Evolutionary conservation across 2,329 filamentous ascomycete genomes (phyloP), one percentile per base, ranked within the genome.

Genomic region (Fonsecaea pedrosoi): DNA sequence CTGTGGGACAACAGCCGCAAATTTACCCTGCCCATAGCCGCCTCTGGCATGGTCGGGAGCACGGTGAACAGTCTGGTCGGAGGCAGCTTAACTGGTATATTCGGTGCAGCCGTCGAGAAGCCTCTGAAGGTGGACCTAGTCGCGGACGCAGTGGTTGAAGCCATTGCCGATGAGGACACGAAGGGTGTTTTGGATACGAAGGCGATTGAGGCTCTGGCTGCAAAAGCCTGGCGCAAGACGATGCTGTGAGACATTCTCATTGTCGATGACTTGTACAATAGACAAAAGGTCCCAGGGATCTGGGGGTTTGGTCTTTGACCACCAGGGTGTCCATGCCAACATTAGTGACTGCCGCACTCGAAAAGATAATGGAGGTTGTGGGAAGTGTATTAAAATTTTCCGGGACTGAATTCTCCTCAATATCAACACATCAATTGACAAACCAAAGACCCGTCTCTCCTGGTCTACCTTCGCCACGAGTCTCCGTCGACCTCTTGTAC

Each of bases 121-220:
- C 94, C 95, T 3, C 78, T 97, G 55, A 92, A 93, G 81, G 94
- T 90, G 1, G 94, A 97, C 77, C 78, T 89, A 6, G 94, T 98
- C 1, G 94, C 92, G 0, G 90, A 96, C 77, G 94, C 94, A 0
- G 89, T 96, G 0, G 90, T 98, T 1, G 93, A 98, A 80, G 92
- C 92, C 21, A 83, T 98, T 67, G 86, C 87, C 58, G 91, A 97
- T 73, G 88, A 90, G 48, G 80, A 81, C 0, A 85, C 92, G 0
- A 88, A 85, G 66, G 95, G 95, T 0, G 88, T 89, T 0, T 85
- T 98, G 0, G 92, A 94, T 75, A 87, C 91, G 3, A 84, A 87
- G 60, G 85, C 92, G 77, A 94, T 99, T 71, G 92, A 97, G 77
- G 86, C 88, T 71, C 79, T 98, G 73, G 93, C 92, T 10, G 89